A percentile compares a stretch with the other conserved stretches of the same genome.
These are phyloP conservation scores for Phytophthora quininea DNA, from an alignment of 352 stramenopile genomes.

Conservation along the genomic window DNA sequence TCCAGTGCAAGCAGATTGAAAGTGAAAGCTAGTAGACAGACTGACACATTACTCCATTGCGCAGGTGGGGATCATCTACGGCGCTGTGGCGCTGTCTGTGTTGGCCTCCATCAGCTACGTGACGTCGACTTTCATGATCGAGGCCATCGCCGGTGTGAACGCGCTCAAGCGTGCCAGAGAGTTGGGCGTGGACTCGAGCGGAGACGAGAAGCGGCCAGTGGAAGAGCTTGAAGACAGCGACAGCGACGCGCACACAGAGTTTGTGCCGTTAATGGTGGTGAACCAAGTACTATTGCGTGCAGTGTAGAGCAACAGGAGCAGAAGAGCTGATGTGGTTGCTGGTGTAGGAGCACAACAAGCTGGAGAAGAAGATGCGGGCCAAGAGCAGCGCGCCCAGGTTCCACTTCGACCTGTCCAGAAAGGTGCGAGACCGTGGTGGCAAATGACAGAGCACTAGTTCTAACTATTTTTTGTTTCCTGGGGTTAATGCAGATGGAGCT, in stretches of 20 bases:
- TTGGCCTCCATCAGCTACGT: conserved; percentile 79
- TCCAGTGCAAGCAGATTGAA: neutral
- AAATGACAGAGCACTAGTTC: neutral
- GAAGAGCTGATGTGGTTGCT: conserved; percentile 19
- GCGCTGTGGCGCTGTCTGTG: conserved; percentile 55
- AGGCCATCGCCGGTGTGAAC: conserved; percentile 84
- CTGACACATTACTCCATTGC: neutral
- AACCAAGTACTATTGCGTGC: conserved; percentile 58
- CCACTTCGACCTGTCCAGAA: conserved; percentile 80
- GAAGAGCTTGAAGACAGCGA: conserved; percentile 43
- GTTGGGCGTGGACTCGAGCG: conserved; percentile 35
- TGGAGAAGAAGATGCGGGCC: conserved; percentile 54
- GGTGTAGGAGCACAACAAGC: conserved; percentile 55
- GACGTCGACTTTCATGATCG: conserved; percentile 87
- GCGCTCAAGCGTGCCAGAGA: conserved; percentile 64
- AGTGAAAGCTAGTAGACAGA: neutral
- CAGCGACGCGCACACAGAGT: conserved; percentile 64
- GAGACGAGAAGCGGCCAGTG: conserved; percentile 29
- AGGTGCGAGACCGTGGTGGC: conserved; percentile 39
- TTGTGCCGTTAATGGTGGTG: conserved; percentile 81
- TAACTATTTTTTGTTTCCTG: neutral
- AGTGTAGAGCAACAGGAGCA: neutral
- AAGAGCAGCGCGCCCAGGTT: conserved; percentile 42
- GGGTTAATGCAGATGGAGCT: conserved; percentile 69
- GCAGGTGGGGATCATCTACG: conserved; percentile 80